Base-by-base conservation (phyloP, 2,329 filamentous ascomycete species). In the Alternaria viburni region DNA sequence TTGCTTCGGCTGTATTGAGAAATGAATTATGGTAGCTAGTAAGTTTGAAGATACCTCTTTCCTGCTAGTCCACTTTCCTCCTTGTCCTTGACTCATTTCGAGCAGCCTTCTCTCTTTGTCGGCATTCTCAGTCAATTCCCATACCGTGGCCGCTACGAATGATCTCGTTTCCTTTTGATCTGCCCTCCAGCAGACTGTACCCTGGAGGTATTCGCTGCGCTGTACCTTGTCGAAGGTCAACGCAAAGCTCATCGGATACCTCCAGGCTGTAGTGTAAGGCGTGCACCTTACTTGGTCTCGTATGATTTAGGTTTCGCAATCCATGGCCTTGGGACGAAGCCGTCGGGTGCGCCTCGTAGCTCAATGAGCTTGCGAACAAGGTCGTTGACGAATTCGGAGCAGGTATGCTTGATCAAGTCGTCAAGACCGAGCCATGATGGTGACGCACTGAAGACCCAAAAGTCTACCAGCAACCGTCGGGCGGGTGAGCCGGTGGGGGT, bases 21-120 rank as follows among this genome's bases (percentile, higher is more conserved):
- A 19, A 60, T 63, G 56, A 60, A 51, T 57, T 57, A 52, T 52
- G 49, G 49, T 36, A 52, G 49, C 32, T 28, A 28, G 52, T 28
- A 44, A 26, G 52, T 10, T 11, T 10, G 23, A 32, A 44, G 17
- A 36, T 44, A n/a, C 5, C 7, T 54, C 15, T 15, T 44, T 41
- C 32, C 15, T 10, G 15, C 21, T 17, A 15, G n/a, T 8, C 5
- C 2, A 6, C 1, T 9, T 2, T 10, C 21, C 23, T 44, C 11
- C 8, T 19, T 9, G 21, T 7, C 11, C 10, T n/a, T 17, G 7
- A 12, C 2, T 11, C n/a, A 2, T 41, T 15, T 11, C 23, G 4
- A 54, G 17, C 12, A 17, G 9, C 11, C 1, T 10, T 36, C 30
- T 15, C 30, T 41, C 13, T 13, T 19, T 30, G 6, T 12, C 25